These are phyloP conservation scores for Selaginella tamariscina DNA, from an alignment of 75 land plant species.

Conservation along the genomic window DNA sequence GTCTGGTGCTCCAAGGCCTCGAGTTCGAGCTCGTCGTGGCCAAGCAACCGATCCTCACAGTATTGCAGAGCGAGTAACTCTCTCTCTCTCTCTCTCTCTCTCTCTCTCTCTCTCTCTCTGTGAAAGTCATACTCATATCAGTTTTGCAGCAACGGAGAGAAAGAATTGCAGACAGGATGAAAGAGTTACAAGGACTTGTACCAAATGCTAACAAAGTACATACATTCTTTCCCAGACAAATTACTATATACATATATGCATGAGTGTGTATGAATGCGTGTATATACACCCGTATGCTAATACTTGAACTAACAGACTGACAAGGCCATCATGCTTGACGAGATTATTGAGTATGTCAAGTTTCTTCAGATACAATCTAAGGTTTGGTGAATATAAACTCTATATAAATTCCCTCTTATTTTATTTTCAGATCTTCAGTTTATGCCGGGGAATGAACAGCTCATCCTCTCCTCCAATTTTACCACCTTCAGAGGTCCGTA, in stretches of 20 bases:
- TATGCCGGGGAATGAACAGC: too few species aligned
- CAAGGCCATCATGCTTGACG: not conserved
- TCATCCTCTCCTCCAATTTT: too few species aligned
- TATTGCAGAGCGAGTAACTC: conserved; percentile 12
- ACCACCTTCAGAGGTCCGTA: not conserved
- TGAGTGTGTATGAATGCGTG: too few species aligned
- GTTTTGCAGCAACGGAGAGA: not conserved
- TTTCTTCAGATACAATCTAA: not conserved
- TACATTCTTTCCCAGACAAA: too few species aligned
- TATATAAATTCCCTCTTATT: not conserved
- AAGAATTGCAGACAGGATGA: not conserved
- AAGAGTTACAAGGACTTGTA: not conserved
- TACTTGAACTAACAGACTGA: not conserved
- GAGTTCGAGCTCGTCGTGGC: conserved; percentile 15
- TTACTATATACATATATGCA: too few species aligned
- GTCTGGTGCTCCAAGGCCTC: conserved; percentile 8
- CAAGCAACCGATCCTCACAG: conserved; percentile 19
- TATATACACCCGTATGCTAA: too few species aligned
- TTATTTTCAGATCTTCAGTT: not conserved
- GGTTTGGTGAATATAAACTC: not conserved
- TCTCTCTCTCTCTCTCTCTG: not conserved
- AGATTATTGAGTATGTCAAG: not conserved
- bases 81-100: not conserved
- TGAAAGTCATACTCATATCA: not conserved
- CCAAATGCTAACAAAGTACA: not conserved